These are phyloP conservation scores for Striga asiatica DNA, from an alignment of 257 asterid genomes.

Conservation along the genomic window DNA sequence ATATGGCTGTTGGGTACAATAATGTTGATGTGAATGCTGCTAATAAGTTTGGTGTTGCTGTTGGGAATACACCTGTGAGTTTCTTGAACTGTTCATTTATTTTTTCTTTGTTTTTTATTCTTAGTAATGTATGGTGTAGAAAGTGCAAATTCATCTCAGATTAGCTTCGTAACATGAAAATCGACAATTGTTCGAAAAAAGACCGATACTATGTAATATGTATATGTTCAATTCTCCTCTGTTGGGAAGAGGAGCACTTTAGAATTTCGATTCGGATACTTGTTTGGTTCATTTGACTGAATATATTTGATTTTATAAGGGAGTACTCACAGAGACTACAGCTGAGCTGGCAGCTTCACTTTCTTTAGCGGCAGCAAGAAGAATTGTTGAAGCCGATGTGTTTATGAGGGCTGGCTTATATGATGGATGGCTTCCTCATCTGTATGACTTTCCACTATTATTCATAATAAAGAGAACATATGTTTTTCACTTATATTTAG, in stretches of 20 bases:
- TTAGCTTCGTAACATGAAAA: neutral
- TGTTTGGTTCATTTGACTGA: too few relatives aligned
- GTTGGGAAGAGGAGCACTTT: too few relatives aligned
- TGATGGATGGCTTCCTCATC: slow-evolving; percentile 98
- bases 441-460: slow-evolving; percentile 31
- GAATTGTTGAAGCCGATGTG: slow-evolving; percentile 94
- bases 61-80: slow-evolving; percentile 91
- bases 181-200: neutral
- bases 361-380: slow-evolving; percentile 78
- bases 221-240: too few relatives aligned
- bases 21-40: slow-evolving; percentile 90
- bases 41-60: slow-evolving; percentile 77
- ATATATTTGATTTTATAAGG: slow-evolving; percentile 38
- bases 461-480: too few relatives aligned
- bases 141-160: neutral
- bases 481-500: too few relatives aligned
- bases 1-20: slow-evolving; percentile 98
- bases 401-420: slow-evolving; percentile 93
- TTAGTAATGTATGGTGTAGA: too few relatives aligned
- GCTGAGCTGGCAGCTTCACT: slow-evolving; percentile 97
- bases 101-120: neutral
- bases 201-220: too few relatives aligned
- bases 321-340: slow-evolving; percentile 92
- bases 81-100: neutral
- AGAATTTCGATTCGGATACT: too few relatives aligned